Conservation (phyloP, 2,329 filamentous ascomycete species). For the Clarireedia paspali region DNA sequence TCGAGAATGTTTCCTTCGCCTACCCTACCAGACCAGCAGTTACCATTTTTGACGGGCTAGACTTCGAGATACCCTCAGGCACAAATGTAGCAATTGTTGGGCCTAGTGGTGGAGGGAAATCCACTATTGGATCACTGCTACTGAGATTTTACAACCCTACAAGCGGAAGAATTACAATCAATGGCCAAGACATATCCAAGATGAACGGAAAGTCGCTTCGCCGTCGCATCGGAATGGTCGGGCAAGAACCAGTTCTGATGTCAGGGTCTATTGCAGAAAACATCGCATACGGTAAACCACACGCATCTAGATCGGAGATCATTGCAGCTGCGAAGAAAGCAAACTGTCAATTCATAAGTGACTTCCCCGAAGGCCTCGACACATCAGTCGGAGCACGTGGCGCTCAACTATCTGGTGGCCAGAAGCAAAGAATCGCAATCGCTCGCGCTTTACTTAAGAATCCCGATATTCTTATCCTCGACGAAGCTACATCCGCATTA, state of each 20-base stretch:
- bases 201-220: slow-evolving; percentile 94
- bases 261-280: slow-evolving; percentile 80
- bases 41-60: slow-evolving; percentile 78
- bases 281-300: slow-evolving; percentile 82
- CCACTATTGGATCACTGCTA: slow-evolving; percentile 85
- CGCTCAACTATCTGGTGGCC: slow-evolving; percentile 88
- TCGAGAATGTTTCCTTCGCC: slow-evolving; percentile 77
- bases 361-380: slow-evolving; percentile 92
- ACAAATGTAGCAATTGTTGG: slow-evolving; percentile 96
- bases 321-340: slow-evolving; percentile 81
- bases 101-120: slow-evolving; percentile 92
- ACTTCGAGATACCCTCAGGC: slow-evolving; percentile 86
- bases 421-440: slow-evolving; percentile 97
- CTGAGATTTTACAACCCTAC: slow-evolving; percentile 87
- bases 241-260: slow-evolving; percentile 91
- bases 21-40: slow-evolving; percentile 94
- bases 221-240: slow-evolving; percentile 87
- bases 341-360: slow-evolving; percentile 93
- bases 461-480: slow-evolving; percentile 92
- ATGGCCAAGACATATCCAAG: slow-evolving; percentile 70
- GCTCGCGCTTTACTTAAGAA: slow-evolving; percentile 90
- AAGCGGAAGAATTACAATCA: slow-evolving; percentile 69
- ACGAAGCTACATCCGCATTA: slow-evolving; percentile 91
- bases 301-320: slow-evolving; percentile 72
- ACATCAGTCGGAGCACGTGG: slow-evolving; percentile 89